Percentiles rank a stretch among this genome's conserved stretches.
Evolutionary conservation across 2,329 filamentous ascomycete genomes (phyloP).

Genomic region (Fonsecaea monophora): DNA sequence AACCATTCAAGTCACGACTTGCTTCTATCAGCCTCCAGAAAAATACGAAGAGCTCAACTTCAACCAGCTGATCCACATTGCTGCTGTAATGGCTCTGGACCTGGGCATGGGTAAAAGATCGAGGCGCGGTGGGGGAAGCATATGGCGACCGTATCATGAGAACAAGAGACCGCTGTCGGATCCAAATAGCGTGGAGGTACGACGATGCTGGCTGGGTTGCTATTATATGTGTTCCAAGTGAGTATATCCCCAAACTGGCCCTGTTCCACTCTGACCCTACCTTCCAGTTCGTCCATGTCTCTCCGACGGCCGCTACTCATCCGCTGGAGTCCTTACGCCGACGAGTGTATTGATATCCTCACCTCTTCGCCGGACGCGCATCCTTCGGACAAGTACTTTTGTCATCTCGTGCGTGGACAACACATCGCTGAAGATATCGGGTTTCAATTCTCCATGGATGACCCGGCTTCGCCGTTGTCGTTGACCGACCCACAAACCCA

Average conservation of each 20-base stretch:
- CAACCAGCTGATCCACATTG: slow-evolving; percentile 83
- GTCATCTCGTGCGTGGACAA: slow-evolving; percentile 65
- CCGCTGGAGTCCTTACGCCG: slow-evolving; percentile 68
- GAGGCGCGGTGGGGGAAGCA: slow-evolving; percentile 47
- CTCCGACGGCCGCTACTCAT: slow-evolving; percentile 64
- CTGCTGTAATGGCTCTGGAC: slow-evolving; percentile 81
- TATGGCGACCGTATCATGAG: slow-evolving; percentile 49
- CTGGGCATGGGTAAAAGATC: slow-evolving; percentile 73
- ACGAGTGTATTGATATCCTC: slow-evolving; percentile 65
- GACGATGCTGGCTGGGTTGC: slow-evolving; percentile 66
- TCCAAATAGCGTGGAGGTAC: slow-evolving; percentile 62
- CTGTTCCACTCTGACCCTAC: slow-evolving; percentile 9
- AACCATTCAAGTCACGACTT: slow-evolving; percentile 73
- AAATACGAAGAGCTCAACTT: slow-evolving; percentile 87
- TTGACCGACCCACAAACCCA: slow-evolving; percentile 70
- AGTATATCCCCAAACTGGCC: slow-evolving; percentile 33
- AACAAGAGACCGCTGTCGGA: slow-evolving; percentile 50
- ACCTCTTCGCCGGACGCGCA: slow-evolving; percentile 63
- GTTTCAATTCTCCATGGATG: slow-evolving; percentile 71
- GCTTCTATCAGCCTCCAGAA: slow-evolving; percentile 86
- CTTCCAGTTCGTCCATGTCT: slow-evolving; percentile 62
- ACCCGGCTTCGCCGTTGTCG: slow-evolving; percentile 60
- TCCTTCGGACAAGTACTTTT: slow-evolving; percentile 62
- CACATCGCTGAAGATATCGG: slow-evolving; percentile 73
- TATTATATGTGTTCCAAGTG: slow-evolving; percentile 67